phyloP scores from a whole-genome alignment of 1,284 basidiomycete genomes.

The Calocybe gambosa region DNA sequence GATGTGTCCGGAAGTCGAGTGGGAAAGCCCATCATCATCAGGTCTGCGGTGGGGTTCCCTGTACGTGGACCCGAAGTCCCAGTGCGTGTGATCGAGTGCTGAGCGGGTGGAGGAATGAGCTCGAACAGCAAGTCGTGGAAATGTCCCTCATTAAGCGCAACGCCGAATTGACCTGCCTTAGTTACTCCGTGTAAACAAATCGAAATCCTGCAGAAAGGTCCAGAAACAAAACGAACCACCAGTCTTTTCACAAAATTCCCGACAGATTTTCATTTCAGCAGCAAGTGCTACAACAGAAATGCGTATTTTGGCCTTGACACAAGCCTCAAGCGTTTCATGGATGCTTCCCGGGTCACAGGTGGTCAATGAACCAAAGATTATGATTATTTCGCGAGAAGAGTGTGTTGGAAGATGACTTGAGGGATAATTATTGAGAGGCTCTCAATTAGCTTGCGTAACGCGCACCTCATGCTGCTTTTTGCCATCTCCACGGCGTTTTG shows the following conservation, averaged over 20 bases:
- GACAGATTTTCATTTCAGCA: constrained; percentile 97
- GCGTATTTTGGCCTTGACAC: constrained; percentile 79
- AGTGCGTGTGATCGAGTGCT: constrained; percentile 55
- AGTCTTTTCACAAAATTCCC: constrained; percentile 84
- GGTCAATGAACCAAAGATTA: constrained; percentile 92
- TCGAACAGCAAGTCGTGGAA: constrained; percentile 95
- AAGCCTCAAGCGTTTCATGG: constrained; percentile 82
- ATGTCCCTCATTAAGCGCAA: constrained; percentile 95
- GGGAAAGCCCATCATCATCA: constrained; percentile 99
- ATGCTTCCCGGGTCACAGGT: constrained; percentile 97
- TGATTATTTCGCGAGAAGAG: constrained; percentile 90
- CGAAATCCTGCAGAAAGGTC: not conserved
- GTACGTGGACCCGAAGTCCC: constrained; percentile 33
- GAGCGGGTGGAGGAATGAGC: constrained; percentile 90
- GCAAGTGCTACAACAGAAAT: constrained; percentile 90
- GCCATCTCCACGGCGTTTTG: constrained; percentile 99
- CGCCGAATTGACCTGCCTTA: constrained; percentile 80
- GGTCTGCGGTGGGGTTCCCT: constrained; percentile 70
- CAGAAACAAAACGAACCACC: constrained; percentile 52
- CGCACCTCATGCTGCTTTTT: constrained; percentile 80
- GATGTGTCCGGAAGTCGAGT: constrained; percentile 82
- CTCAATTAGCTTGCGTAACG: constrained; percentile 2
- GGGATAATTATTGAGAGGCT: constrained; percentile 5
- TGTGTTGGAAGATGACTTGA: constrained; percentile 88
- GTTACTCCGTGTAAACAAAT: not conserved